Evolutionary conservation across 1,284 basidiomycete genomes (phyloP), one percentile per base, ranked within the genome.

Genomic region (Trametes sp.): DNA sequence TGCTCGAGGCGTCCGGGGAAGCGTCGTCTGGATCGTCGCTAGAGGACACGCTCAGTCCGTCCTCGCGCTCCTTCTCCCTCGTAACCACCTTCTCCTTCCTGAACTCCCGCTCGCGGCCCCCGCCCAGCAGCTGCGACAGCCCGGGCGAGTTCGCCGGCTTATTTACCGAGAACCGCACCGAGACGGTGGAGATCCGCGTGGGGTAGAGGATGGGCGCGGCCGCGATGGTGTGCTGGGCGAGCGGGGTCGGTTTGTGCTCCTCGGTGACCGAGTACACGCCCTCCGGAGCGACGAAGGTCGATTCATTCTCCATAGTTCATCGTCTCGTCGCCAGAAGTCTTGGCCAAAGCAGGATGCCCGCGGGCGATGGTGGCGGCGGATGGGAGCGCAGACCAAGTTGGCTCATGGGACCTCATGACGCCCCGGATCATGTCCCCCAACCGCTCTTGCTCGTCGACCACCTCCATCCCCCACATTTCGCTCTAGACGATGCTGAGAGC

Each of bases 251-350:
- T 74, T 88, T 93, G 81, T 91, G 88, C 72, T 93, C 92, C 70
- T 94, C 92, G n/a, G 87, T 90, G 72, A 93, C 84, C 23, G 90
- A 88, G 78, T 94, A 94, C 57, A 93, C 90, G 70, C 92, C 93
- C 76, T 94, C 93, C 61, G 93, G 92, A 36, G 92, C 92, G 61
- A 93, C 88, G 76, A 94, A 93, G 23, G 90, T 89, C 61, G 84
- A 83, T 58, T 92, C 91, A 82, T 84, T 90, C 81, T 93, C 90
- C 89, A 93, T 93, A 54, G 62, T 70, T 70, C 73, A 72, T 69
- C 58, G 68, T 68, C 65, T 54, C 63, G 64, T 54, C 62, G 61
- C 61, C 56, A 52, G 59, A 54, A 26, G 54, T 54, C 54, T 33
- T 28, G 60, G 60, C 55, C 31, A 45, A 51, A 54, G 52, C 48